Base-by-base conservation (phyloP, 1,284 basidiomycete genomes). In the Cryptococcus sp. region DNA sequence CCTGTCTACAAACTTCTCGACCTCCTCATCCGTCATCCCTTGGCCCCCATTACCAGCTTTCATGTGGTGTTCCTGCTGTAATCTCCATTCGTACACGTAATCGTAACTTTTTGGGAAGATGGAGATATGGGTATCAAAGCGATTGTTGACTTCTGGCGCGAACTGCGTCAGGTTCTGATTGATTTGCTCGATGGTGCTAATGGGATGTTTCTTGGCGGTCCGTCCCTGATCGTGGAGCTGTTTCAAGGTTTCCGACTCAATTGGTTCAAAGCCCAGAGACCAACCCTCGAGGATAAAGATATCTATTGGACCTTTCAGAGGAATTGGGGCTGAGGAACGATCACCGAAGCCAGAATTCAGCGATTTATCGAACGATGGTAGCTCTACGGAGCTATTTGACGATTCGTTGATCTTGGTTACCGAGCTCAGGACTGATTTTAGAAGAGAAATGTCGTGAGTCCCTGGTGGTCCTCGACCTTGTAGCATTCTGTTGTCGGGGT, bases 311-410 rank as follows among this genome's bases (percentile, higher is more conserved):
- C 69, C 72, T 7, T 57, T 37, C 0, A 78, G 62, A 0, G 48
- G 39, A 7, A 67, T 53, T 0, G 63, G 69, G 31, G 78, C 76
- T 7, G 78, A 69, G 7, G 82, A 71, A 5, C 93, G 83, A 70
- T 98, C 93, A 0, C 93, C 93, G 69, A 87, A 80, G 0, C 92
- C 92, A 37, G 73, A 72, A 62, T 82, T 83, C 37, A 85, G 69
- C 58, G 85, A 87, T 78, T 98, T 98, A 66, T 97, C 91, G 65
- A 92, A 98, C 22, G 82, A 76, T 0, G 93, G 93, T 16, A 93
- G 70, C 31, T 80, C 74, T 9, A 89, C 78, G 1, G 64, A 60
- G 5, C 32, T 45, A n/a, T 14, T 41, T 7, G 46, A 5, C 0
- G 25, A 13, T 13, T 52, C 54, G 44, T 64, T 64, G 46, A 67